Evolutionary conservation across 1,139 yeast species (phyloP), one percentile per base, ranked within the genome.

Genomic region (Blastobotrys apis): DNA sequence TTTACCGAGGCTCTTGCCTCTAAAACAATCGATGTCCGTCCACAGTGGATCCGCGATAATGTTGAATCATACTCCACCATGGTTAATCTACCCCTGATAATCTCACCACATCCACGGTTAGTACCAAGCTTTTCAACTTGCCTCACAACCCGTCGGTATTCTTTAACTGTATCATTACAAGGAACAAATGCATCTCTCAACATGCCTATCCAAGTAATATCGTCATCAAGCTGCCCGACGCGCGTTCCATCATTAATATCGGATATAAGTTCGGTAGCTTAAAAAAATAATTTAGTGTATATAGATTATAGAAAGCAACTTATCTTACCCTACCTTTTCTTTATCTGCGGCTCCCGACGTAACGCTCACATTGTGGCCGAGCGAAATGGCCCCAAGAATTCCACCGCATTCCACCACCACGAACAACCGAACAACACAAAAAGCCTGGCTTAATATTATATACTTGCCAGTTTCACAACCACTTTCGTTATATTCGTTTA

Each of bases 61-160:
- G 13, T 6, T 13, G 36, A 33, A 10, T 17, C n/a, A n/a, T 20
- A 17, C 4, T 33, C 36, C 9, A 33, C 36, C 5, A 33, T 25
- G 5, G 12, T 33, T n/a, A n/a, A 17, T 3, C 10, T 33, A 5
- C 36, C 36, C 4, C 12, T 33, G 3, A 12, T 19, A 6, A 17
- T 33, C 5, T 25, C 20, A 4, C 17, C 5, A 4, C 36, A 37
- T 26, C 39, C 39, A 12, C 32, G 31, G 9, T 15, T 26, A 8
- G 8, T 37, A 13, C 39, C 39, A 19, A 26, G 30, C 10, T 37
- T 37, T 17, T 13, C 23, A 6, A 37, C 33, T 16, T 37, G 39
- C 33, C 13, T 37, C 21, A 37, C 32, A 13, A 37, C 32, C 4
- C 25, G 39, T 26, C 4, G 20, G 4, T 37, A 37, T 12, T 8